A percentile compares a stretch with the other conserved stretches of the same genome.
Evolutionary conservation across 1,284 basidiomycete species (phyloP).

Genomic region (Schizophyllum commune): DNA sequence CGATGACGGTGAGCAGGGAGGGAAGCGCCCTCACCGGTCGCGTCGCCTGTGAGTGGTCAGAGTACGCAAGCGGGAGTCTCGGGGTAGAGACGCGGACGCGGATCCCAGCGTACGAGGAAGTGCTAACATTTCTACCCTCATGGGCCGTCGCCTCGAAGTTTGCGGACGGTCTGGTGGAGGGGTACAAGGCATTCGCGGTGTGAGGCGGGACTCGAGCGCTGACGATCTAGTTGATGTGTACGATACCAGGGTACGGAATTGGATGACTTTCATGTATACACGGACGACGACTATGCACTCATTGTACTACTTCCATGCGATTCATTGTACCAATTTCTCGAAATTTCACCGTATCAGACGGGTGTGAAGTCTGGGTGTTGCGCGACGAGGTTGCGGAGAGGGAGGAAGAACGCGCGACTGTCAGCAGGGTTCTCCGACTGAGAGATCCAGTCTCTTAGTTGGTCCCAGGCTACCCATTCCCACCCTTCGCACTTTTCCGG

Average conservation of each 20-base stretch:
- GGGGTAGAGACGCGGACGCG: slow-evolving; percentile 28
- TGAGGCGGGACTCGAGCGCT: not conserved
- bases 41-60: slow-evolving; percentile 64
- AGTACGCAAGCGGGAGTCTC: slow-evolving; percentile 52
- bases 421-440: not conserved
- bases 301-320: not conserved
- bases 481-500: slow-evolving; percentile 5
- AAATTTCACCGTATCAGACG: not conserved
- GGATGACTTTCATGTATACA: too few relatives aligned
- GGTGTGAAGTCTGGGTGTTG: not conserved
- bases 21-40: slow-evolving; percentile 31
- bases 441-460: not conserved
- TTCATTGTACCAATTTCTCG: not conserved
- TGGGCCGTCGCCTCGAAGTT: slow-evolving; percentile 61
- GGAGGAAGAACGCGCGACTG: not conserved
- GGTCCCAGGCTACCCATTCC: slow-evolving; percentile 6
- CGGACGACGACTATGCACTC: too few relatives aligned
- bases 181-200: not conserved
- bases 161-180: slow-evolving; percentile 56
- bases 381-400: not conserved
- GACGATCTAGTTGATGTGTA: not conserved
- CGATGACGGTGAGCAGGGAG: slow-evolving; percentile 14
- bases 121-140: slow-evolving; percentile 54
- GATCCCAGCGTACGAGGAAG: slow-evolving; percentile 71
- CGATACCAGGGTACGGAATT: too few relatives aligned